These are phyloP conservation scores for Erythrophleum fordii DNA, from an alignment of 306 rosid genomes.

Conservation along the genomic window DNA sequence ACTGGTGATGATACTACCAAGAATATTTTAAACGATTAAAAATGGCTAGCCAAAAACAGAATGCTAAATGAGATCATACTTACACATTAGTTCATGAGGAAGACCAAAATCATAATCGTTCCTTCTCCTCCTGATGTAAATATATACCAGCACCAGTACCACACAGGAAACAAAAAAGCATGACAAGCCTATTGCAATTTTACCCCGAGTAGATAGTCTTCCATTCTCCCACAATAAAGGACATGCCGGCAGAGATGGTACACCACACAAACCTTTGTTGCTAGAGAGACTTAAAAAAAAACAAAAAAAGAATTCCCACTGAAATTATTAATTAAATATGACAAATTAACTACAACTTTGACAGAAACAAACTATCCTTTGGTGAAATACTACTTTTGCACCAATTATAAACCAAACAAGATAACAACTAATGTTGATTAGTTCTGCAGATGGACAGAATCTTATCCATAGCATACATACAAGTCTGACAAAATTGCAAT, in stretches of 20 bases:
- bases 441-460: not conserved
- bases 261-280: conserved; percentile 90
- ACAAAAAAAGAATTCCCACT: conserved; percentile 22
- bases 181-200: conserved; percentile 79
- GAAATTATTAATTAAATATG: not conserved
- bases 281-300: conserved; percentile 66
- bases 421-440: conserved; percentile 27
- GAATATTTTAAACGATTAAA: not conserved
- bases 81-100: conserved; percentile 87
- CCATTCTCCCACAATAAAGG: conserved; percentile 90
- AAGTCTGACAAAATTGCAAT: conserved; percentile 27
- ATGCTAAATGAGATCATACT: conserved; percentile 48
- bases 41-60: conserved; percentile 17
- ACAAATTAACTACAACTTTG: conserved; percentile 22
- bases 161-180: conserved; percentile 57
- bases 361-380: not conserved
- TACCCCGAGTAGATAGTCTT: conserved; percentile 68
- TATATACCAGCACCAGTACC: conserved; percentile 62
- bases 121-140: conserved; percentile 79
- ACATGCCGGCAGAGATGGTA: conserved; percentile 73
- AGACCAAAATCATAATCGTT: conserved; percentile 87
- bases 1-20: not conserved
- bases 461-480: not conserved
- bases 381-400: not conserved
- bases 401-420: not conserved